These are phyloP conservation scores for Murraya paniculata DNA, from an alignment of 345 rosid species.

Conservation along the genomic window DNA sequence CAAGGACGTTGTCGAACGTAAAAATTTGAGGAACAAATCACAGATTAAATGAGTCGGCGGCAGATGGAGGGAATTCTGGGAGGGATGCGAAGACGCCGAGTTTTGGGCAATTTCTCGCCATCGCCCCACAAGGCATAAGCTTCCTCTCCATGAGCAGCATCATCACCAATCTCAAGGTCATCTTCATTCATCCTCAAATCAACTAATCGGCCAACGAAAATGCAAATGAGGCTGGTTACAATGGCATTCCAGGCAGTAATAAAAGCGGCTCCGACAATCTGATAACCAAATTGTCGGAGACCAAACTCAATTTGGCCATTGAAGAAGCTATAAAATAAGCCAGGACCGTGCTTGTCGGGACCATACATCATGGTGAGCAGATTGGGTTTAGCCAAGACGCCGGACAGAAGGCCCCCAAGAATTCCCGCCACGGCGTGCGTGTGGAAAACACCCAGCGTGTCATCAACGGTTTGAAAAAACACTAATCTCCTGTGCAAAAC, in stretches of 20 bases:
- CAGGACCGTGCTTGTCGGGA: slow-evolving; percentile 20
- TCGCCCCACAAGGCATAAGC: slow-evolving; percentile 58
- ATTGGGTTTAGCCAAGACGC: slow-evolving; percentile 42
- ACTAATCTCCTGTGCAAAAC: slow-evolving; percentile 42
- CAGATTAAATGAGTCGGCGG: slow-evolving; percentile 4
- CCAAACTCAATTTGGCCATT: slow-evolving; percentile 16
- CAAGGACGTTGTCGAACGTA: not conserved
- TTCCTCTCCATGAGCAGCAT: slow-evolving; percentile 63
- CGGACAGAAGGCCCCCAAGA: slow-evolving; percentile 51
- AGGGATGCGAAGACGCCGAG: slow-evolving; percentile 11
- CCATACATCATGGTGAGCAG: slow-evolving; percentile 33
- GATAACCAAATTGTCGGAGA: slow-evolving; percentile 34
- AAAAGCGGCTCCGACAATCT: slow-evolving; percentile 41
- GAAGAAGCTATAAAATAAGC: slow-evolving; percentile 35
- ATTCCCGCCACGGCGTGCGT: slow-evolving; percentile 62
- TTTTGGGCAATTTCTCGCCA: slow-evolving; percentile 31
- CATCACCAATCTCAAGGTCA: slow-evolving; percentile 63
- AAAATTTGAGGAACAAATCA: too few species aligned
- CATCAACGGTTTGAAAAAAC: slow-evolving; percentile 62
- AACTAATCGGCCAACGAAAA: slow-evolving; percentile 40
- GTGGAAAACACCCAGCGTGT: slow-evolving; percentile 59
- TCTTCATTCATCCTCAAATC: slow-evolving; percentile 54
- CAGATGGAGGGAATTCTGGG: slow-evolving; percentile 30
- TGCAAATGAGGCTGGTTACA: slow-evolving; percentile 49
- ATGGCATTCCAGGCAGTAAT: slow-evolving; percentile 42